Evolutionary conservation across 192 early-diverging fungal genomes (phyloP), one percentile per base, ranked within the genome.

Genomic region (Chytriomyces confervae): DNA sequence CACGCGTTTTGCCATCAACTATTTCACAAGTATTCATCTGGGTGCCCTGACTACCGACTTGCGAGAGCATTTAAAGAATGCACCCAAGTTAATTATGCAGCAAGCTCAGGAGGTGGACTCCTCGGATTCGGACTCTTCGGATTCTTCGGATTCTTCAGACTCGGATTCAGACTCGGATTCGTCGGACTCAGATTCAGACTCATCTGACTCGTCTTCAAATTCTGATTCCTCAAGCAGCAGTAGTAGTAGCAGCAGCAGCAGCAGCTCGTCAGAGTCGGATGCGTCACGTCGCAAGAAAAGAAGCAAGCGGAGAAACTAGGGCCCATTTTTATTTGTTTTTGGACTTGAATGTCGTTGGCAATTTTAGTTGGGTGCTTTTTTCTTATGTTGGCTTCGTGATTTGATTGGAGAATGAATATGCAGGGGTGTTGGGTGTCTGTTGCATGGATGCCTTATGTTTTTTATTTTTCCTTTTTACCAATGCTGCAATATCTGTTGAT

Each of bases 1-100:
- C 67, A 95, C 93, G 11, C 91, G 96, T 53, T 98, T 98, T 82
- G 95, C 97, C 10, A 98, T 99, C 89, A 99, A 99, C 80, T 99
- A 96, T 81, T 99, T 95, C 76, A 97, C 95, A 0, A 93, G 90
- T 79, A 97, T 99, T 80, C 94, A 93, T 20, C 81, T 99, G 43
- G 97, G 96, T 77, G 93, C 90, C 2, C 80, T 99, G 61, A 98
- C 96, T 1, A 95, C 96, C 43, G 96, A 97, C 20, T 86, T 99
- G 77, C 91, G 97, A 77, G 96, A 96, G 76, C 89, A 91, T 78
- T 87, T 96, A 29, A 91, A 92, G 77, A 89, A 86, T 61, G 90
- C 87, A 9, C 91, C 92, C 7, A 92, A 91, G 80, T 69, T 88
- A 47, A 91, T 92, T 75, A 92, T 91, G 89, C 84, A 86, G 18